Evolutionary conservation across 2,329 filamentous ascomycete species (phyloP).

Genomic region (Didymella exigua): DNA sequence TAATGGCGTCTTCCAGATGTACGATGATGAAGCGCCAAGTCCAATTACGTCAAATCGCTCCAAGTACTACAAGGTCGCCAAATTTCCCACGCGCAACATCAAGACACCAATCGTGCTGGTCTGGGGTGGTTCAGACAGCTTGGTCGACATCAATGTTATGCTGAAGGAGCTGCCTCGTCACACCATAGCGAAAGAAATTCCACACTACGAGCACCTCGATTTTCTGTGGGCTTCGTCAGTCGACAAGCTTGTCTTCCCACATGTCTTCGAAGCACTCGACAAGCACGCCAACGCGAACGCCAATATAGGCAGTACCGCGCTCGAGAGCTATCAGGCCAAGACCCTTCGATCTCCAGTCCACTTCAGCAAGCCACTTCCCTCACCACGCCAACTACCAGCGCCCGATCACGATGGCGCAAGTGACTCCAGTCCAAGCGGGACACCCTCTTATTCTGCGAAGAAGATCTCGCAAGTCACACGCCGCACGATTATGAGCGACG

Average conservation of each 20-base stretch:
- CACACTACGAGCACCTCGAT: conserved; percentile 95
- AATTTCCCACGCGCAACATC: conserved; percentile 96
- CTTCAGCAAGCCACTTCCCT: conserved; percentile 36
- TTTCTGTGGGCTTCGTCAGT: conserved; percentile 94
- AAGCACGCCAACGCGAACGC: conserved; percentile 56
- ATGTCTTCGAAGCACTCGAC: conserved; percentile 88
- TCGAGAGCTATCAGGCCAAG: conserved; percentile 26
- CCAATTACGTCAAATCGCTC: conserved; percentile 72
- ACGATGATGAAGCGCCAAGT: conserved; percentile 88
- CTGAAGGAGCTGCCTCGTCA: conserved; percentile 82
- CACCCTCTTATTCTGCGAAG: conserved; percentile 1
- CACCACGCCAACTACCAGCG: conserved; percentile 22
- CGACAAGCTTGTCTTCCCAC: conserved; percentile 81
- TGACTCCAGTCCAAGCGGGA: conserved; percentile 8
- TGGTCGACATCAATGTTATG: conserved; percentile 95
- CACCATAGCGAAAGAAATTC: conserved; percentile 84
- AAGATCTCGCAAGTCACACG: conserved; percentile 13
- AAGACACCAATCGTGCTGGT: conserved; percentile 92
- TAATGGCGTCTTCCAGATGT: conserved; percentile 97
- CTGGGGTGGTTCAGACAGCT: conserved; percentile 90
- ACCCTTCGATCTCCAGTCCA: conserved; percentile 37
- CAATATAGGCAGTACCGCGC: neutral
- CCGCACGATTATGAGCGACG: conserved; percentile 8
- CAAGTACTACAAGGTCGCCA: conserved; percentile 95
- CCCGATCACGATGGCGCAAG: conserved; percentile 24